These are phyloP conservation scores for Fulvia fulva DNA, from an alignment of 2,329 filamentous ascomycete genomes.

Conservation along the genomic window DNA sequence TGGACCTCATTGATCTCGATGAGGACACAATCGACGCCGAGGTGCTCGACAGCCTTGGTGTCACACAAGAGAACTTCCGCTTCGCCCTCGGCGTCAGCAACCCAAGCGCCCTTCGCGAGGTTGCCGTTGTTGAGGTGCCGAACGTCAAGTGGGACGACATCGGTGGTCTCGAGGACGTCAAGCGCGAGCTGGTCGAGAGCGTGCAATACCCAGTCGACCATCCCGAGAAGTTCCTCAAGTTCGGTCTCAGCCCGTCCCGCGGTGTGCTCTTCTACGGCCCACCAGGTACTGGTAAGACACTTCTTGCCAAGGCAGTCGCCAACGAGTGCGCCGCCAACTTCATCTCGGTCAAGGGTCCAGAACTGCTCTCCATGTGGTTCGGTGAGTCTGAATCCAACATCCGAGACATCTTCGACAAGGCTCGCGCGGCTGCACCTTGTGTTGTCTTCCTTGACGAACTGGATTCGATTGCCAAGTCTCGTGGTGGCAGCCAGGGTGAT, in stretches of 20 bases:
- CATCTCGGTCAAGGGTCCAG: slow-evolving; percentile 98
- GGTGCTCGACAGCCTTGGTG: slow-evolving; percentile 94
- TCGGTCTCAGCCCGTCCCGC: slow-evolving; percentile 93
- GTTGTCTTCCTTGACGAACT: slow-evolving; percentile 98
- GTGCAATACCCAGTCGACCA: slow-evolving; percentile 99
- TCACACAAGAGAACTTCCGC: slow-evolving; percentile 99
- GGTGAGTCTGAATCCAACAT: slow-evolving; percentile 99
- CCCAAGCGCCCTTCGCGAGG: slow-evolving; percentile 95
- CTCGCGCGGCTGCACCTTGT: slow-evolving; percentile 92
- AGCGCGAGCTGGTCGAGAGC: slow-evolving; percentile 98
- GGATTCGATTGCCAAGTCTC: slow-evolving; percentile 98
- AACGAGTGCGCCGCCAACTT: slow-evolving; percentile 99
- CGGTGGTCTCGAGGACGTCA: slow-evolving; percentile 95
- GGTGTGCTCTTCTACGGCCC: slow-evolving; percentile 99
- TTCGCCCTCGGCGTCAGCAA: slow-evolving; percentile 97
- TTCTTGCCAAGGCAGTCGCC: slow-evolving; percentile 98
- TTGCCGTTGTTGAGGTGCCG: slow-evolving; percentile 97
- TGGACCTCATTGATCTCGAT: slow-evolving; percentile 98
- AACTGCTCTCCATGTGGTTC: slow-evolving; percentile 99
- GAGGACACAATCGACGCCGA: slow-evolving; percentile 99
- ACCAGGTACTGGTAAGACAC: slow-evolving; percentile 99
- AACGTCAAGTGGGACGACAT: slow-evolving; percentile 99
- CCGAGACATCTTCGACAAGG: slow-evolving; percentile 99
- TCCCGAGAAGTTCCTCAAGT: slow-evolving; percentile 99
- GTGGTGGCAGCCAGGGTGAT: slow-evolving; percentile 93